These are phyloP conservation scores for Lotmaria passim DNA, from an alignment of 208 protist species.

Conservation along the genomic window DNA sequence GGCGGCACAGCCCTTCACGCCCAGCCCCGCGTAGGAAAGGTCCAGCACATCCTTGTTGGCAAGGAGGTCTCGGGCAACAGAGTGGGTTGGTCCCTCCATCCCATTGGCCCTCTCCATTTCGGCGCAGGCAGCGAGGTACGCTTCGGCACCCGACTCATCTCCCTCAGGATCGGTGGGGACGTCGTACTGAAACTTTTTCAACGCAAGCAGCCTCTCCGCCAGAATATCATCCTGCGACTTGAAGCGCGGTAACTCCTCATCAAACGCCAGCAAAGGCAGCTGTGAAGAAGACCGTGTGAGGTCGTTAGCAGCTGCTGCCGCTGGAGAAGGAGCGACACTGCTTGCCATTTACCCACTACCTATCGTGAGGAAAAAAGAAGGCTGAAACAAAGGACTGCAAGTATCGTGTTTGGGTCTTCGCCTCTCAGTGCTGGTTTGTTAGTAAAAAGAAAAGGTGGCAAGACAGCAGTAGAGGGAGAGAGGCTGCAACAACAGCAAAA, in stretches of 20 bases:
- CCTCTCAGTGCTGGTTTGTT: too few species aligned
- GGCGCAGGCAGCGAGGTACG: slow-evolving; percentile 67
- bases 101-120: slow-evolving; percentile 56
- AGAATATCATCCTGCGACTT: slow-evolving; percentile 78
- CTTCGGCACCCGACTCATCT: slow-evolving; percentile 67
- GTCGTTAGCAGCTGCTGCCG: slow-evolving; percentile 3
- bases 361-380: too few species aligned
- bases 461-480: slow-evolving; percentile 3
- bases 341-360: slow-evolving; percentile 4
- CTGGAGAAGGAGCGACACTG: not conserved
- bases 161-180: slow-evolving; percentile 59
- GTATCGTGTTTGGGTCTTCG: too few species aligned
- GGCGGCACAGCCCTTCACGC: slow-evolving; percentile 71
- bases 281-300: slow-evolving; percentile 29
- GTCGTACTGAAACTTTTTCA: slow-evolving; percentile 63
- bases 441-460: too few species aligned
- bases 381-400: too few species aligned
- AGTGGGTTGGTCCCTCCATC: slow-evolving; percentile 79
- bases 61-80: slow-evolving; percentile 61
- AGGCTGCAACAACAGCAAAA: slow-evolving; percentile 23
- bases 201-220: slow-evolving; percentile 55
- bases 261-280: slow-evolving; percentile 53
- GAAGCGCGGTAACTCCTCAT: slow-evolving; percentile 54
- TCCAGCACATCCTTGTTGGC: slow-evolving; percentile 65
- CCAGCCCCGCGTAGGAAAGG: slow-evolving; percentile 74